phyloP scores from a whole-genome alignment of 768 basidiomycete genomes.

The Gelatoporia subvermispora region DNA sequence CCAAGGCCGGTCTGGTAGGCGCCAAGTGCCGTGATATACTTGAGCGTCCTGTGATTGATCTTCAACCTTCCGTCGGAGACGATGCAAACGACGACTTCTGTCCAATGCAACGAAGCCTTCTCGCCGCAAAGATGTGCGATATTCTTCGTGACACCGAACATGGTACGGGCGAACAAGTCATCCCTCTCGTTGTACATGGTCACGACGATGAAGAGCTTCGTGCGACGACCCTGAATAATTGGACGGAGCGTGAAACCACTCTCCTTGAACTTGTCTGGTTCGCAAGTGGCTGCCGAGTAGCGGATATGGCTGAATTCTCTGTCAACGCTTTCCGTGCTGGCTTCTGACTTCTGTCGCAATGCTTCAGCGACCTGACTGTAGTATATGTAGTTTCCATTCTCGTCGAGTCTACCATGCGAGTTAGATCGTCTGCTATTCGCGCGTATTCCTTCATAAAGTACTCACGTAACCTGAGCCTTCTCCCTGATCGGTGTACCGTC shows the following conservation, averaged over 20 bases:
- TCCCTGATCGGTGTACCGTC: too few species aligned
- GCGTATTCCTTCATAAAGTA: too few species aligned
- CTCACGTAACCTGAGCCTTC: too few species aligned
- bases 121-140: slow-evolving; percentile 84
- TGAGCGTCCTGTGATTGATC: slow-evolving; percentile 79
- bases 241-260: slow-evolving; percentile 85
- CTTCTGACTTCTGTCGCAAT: slow-evolving; percentile 30
- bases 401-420: too few species aligned
- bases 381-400: slow-evolving; percentile 77
- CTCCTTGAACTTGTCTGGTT: slow-evolving; percentile 87
- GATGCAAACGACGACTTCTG: slow-evolving; percentile 65
- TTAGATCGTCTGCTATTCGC: too few species aligned
- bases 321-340: slow-evolving; percentile 46
- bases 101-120: slow-evolving; percentile 90
- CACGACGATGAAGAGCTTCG: slow-evolving; percentile 95
- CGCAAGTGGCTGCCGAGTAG: slow-evolving; percentile 92
- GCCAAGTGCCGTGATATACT: slow-evolving; percentile 89
- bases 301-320: slow-evolving; percentile 95
- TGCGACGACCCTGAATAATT: slow-evolving; percentile 81
- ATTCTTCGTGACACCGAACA: slow-evolving; percentile 96
- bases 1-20: slow-evolving; percentile 92
- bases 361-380: slow-evolving; percentile 81
- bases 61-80: slow-evolving; percentile 84
- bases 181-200: slow-evolving; percentile 98
- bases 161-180: slow-evolving; percentile 83